Percentiles rank a stretch among this genome's conserved stretches.
phyloP scores from a whole-genome alignment of 768 basidiomycete species.

The Mycena maculata region DNA sequence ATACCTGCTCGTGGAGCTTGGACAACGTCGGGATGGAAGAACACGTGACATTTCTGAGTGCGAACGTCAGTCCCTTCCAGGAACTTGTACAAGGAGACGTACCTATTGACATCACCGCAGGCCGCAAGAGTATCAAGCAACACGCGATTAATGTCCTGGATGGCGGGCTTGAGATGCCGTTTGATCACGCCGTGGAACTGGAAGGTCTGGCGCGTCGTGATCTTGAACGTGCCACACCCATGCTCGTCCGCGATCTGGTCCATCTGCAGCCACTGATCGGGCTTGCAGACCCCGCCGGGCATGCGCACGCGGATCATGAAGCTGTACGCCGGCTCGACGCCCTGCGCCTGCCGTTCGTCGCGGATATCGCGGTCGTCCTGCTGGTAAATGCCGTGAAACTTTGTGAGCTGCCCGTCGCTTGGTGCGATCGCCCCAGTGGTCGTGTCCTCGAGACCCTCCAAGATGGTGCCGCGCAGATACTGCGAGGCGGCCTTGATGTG shows the following conservation, averaged over 20 bases:
- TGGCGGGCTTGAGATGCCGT: constrained; percentile 93
- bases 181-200: constrained; percentile 99
- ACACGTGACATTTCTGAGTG: constrained; percentile 84
- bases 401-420: constrained; percentile 93
- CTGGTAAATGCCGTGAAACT: constrained; percentile 97
- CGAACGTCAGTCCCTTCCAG: neutral
- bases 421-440: constrained; percentile 92
- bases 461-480: constrained; percentile 95
- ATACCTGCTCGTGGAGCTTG: constrained; percentile 86
- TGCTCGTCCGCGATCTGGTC: constrained; percentile 97
- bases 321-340: constrained; percentile 93
- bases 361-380: constrained; percentile 99
- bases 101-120: constrained; percentile 98
- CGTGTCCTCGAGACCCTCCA: constrained; percentile 87
- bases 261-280: constrained; percentile 94
- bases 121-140: constrained; percentile 96
- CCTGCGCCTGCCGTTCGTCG: constrained; percentile 92
- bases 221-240: constrained; percentile 93
- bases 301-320: constrained; percentile 99
- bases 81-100: constrained; percentile 33
- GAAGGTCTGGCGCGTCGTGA: constrained; percentile 98
- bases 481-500: constrained; percentile 98
- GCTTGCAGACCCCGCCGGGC: constrained; percentile 94
- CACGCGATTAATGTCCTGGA: constrained; percentile 93
- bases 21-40: constrained; percentile 92